These are phyloP conservation scores for Pseudogymnoascus sp. DNA, from an alignment of 2,329 filamentous ascomycete genomes.

Conservation along the genomic window DNA sequence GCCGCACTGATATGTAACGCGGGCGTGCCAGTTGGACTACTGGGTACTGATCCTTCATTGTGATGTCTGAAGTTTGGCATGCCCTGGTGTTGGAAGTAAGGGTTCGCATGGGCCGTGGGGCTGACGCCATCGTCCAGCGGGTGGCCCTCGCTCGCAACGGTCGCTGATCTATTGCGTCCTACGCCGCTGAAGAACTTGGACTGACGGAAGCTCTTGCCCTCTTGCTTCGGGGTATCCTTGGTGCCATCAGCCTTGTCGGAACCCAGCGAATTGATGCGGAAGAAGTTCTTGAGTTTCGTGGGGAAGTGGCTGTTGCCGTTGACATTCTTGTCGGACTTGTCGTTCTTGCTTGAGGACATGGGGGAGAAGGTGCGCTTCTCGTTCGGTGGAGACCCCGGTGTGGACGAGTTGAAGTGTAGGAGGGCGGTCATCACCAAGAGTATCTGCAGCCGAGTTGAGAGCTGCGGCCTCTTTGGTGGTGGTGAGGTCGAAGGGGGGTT, in stretches of 20 bases:
- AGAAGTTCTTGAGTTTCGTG: conserved; percentile 63
- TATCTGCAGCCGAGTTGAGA: not conserved
- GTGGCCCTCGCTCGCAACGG: conserved; percentile 88
- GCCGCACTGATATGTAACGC: conserved; percentile 65
- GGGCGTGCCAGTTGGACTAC: conserved; percentile 69
- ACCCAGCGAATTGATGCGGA: conserved; percentile 53
- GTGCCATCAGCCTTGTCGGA: conserved; percentile 28
- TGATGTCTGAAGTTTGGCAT: conserved; percentile 88
- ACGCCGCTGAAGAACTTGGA: conserved; percentile 84
- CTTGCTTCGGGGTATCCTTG: conserved; percentile 29
- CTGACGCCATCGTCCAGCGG: conserved; percentile 81
- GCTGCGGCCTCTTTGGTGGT: not conserved
- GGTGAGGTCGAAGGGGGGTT: not conserved
- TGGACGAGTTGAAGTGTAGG: not conserved
- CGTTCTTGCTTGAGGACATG: conserved; percentile 21
- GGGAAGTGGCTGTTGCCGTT: conserved; percentile 53
- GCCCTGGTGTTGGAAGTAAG: conserved; percentile 95
- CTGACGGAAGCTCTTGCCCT: conserved; percentile 58
- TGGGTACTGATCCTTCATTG: conserved; percentile 87
- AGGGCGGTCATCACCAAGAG: conserved; percentile 8
- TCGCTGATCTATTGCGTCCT: conserved; percentile 79
- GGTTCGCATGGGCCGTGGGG: conserved; percentile 89
- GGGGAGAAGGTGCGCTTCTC: conserved; percentile 30
- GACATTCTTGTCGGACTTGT: conserved; percentile 41
- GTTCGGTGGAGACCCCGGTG: conserved; percentile 16